These are phyloP conservation scores for Yarrowia sp. DNA, from an alignment of 805 yeast species.

Conservation along the genomic window DNA sequence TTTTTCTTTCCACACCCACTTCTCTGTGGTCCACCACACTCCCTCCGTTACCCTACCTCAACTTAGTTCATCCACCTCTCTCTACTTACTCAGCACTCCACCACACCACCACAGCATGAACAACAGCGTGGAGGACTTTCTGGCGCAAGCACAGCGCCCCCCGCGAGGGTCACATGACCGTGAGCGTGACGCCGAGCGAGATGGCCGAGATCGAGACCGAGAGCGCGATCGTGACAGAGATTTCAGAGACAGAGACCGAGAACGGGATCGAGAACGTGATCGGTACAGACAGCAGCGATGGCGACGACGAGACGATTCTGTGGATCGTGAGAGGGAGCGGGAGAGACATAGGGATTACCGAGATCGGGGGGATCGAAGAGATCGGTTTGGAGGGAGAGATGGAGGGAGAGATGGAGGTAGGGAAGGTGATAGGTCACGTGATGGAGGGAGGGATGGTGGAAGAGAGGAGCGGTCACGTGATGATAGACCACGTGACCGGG, in stretches of 20 bases:
- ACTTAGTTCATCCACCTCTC: neutral
- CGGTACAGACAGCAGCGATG: conserved; percentile 13
- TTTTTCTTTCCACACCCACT: no score
- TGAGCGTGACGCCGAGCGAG: neutral
- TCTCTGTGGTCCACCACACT: no score
- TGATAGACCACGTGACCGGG: conserved; percentile 27
- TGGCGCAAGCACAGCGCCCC: conserved; percentile 4
- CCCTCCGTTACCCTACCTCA: conserved; percentile 25
- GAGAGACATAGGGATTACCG: conserved; percentile 25
- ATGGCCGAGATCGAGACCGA: conserved; percentile 13
- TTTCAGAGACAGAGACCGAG: conserved; percentile 12
- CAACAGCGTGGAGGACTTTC: conserved; percentile 26
- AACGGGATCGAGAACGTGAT: neutral
- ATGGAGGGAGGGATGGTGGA: neutral
- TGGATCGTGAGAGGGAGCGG: conserved; percentile 6
- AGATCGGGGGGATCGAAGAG: conserved; percentile 27
- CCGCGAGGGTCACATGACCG: neutral
- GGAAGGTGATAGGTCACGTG: neutral
- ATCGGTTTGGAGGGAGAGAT: conserved; percentile 5
- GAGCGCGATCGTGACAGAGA: conserved; percentile 2
- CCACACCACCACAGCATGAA: neutral
- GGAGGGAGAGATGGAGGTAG: neutral
- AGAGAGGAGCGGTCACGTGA: neutral
- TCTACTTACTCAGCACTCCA: neutral
- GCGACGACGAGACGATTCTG: conserved; percentile 13